Evolutionary conservation across 1,284 basidiomycete genomes (phyloP).

Genomic region (Microbotryum scabiosae): DNA sequence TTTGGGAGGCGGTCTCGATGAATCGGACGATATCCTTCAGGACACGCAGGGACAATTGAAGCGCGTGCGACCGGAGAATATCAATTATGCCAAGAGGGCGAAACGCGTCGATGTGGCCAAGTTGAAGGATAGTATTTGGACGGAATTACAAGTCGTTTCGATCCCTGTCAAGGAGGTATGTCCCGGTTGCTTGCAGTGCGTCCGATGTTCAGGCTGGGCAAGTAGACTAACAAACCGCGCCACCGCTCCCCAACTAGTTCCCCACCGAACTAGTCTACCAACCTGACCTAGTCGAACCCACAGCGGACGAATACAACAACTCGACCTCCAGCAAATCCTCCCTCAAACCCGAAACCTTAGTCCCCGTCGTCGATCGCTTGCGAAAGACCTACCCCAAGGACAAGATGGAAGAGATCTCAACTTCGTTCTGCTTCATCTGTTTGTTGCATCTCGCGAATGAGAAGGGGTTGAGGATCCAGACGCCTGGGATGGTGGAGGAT

Average conservation of each 20-base stretch:
- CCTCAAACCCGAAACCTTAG: conserved; percentile 49
- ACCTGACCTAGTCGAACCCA: conserved; percentile 43
- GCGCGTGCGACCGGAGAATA: conserved; percentile 74
- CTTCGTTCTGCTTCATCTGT: conserved; percentile 97
- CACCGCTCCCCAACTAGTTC: conserved; percentile 7
- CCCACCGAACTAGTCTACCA: conserved; percentile 8
- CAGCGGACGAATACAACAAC: too few species aligned
- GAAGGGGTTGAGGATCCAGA: conserved; percentile 32
- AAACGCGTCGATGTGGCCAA: conserved; percentile 95
- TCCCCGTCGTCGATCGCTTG: conserved; percentile 71
- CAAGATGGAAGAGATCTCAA: conserved; percentile 96
- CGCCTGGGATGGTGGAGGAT: conserved; percentile 4
- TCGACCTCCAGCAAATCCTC: conserved; percentile 45
- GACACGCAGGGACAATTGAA: conserved; percentile 69
- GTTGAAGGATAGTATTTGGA: conserved; percentile 98
- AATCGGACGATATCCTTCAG: conserved; percentile 75
- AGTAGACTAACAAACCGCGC: neutral
- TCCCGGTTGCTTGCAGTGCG: neutral
- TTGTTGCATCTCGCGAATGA: conserved; percentile 36
- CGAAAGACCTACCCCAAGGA: conserved; percentile 76
- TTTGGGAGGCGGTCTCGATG: conserved; percentile 46
- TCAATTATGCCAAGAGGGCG: conserved; percentile 91
- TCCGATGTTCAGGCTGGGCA: conserved; percentile 1
- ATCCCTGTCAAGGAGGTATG: conserved; percentile 39
- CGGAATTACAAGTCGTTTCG: conserved; percentile 67